Percentiles rank a stretch among this genome's conserved stretches.
These are phyloP conservation scores for Austroboletus festivus DNA, from an alignment of 768 basidiomycete species.

Conservation along the genomic window DNA sequence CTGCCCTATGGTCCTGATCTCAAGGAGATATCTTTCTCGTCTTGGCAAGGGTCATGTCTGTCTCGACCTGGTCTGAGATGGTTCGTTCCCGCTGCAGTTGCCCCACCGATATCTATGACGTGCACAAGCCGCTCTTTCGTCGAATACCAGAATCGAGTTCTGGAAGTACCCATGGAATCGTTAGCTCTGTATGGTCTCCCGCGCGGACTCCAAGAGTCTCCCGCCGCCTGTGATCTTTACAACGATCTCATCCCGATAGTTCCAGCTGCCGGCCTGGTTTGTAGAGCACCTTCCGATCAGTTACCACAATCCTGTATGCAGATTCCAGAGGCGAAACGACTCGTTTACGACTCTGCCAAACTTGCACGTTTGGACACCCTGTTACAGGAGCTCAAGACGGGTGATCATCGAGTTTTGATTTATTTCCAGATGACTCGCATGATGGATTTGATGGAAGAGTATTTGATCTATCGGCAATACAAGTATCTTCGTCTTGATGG, in stretches of 20 bases:
- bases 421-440: conserved; percentile 99
- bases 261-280: conserved; percentile 64
- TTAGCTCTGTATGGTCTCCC: conserved; percentile 85
- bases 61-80: conserved; percentile 79
- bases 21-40: conserved; percentile 52
- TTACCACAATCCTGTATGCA: conserved; percentile 82
- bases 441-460: conserved; percentile 99
- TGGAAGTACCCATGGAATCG: conserved; percentile 71
- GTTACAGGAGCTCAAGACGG: conserved; percentile 88
- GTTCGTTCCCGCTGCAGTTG: conserved; percentile 81
- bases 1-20: conserved; percentile 46
- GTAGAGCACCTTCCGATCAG: conserved; percentile 64
- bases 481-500: conserved; percentile 93
- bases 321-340: conserved; percentile 90
- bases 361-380: conserved; percentile 85
- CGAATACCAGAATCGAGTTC: conserved; percentile 57
- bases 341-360: conserved; percentile 96
- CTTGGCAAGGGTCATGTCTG: conserved; percentile 76
- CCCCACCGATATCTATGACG: conserved; percentile 74
- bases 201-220: conserved; percentile 57
- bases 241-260: conserved; percentile 54
- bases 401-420: conserved; percentile 89
- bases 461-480: conserved; percentile 93
- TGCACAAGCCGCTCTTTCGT: conserved; percentile 78
- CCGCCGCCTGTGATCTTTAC: conserved; percentile 46